phyloP scores from a whole-genome alignment of 2,329 filamentous ascomycete genomes.

The Herpomyces periplanetae region DNA sequence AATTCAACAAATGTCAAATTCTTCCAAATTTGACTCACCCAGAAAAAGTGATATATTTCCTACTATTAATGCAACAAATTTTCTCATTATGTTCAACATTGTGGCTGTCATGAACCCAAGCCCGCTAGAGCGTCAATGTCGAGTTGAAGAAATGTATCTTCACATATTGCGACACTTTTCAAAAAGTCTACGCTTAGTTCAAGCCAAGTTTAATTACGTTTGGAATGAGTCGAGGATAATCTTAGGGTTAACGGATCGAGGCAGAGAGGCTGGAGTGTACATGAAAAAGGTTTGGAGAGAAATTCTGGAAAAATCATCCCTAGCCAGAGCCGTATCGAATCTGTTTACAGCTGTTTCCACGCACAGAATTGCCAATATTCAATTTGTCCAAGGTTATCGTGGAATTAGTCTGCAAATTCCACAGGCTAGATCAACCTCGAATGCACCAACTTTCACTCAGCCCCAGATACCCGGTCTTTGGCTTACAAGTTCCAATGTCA shows the following conservation, averaged over 20 bases:
- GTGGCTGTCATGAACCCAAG: constrained; percentile 63
- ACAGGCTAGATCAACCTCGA: constrained; percentile 22
- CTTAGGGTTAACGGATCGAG: constrained; percentile 33
- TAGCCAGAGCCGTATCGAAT: constrained; percentile 45
- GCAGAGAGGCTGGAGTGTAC: constrained; percentile 16
- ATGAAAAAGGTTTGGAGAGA: constrained; percentile 27
- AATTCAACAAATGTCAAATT: constrained; percentile 6
- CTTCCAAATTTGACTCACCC: constrained; percentile 6
- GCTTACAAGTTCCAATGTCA: constrained; percentile 49
- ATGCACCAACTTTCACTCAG: constrained; percentile 26
- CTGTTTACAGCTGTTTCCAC: constrained; percentile 42
- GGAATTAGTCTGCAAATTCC: constrained; percentile 22
- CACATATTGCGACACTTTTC: constrained; percentile 72
- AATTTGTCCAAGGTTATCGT: constrained; percentile 22
- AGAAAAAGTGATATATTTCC: constrained; percentile 7
- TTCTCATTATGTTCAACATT: constrained; percentile 92
- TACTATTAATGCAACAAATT: constrained; percentile 13
- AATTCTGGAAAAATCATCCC: constrained; percentile 27
- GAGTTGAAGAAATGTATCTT: constrained; percentile 40
- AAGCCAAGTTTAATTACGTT: constrained; percentile 58
- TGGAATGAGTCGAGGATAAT: constrained; percentile 65
- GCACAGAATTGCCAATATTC: constrained; percentile 49
- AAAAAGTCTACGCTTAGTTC: constrained; percentile 66
- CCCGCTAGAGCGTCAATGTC: constrained; percentile 28
- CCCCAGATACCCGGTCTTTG: constrained; percentile 33